A percentile compares a stretch with the other conserved stretches of the same genome.
Conservation (phyloP, 345 rosid genomes). For the Eucalyptus lansdowneana region DNA sequence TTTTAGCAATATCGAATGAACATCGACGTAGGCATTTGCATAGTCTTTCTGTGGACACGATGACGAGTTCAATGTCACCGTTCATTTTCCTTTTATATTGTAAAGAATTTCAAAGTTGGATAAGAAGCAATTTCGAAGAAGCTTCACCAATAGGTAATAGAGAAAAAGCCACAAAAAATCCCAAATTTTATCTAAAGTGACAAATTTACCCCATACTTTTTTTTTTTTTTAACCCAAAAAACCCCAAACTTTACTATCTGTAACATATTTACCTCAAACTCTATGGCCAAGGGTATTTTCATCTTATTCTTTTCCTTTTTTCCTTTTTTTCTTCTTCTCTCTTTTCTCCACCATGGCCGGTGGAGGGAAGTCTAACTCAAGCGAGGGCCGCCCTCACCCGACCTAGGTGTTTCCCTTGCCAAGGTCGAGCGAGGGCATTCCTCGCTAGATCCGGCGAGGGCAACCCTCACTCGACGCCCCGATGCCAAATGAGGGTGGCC, state of each 20-base stretch:
- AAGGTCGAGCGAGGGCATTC: rapidly evolving
- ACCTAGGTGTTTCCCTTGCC: too few species aligned
- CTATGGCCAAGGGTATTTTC: too few species aligned
- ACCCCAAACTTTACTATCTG: too few species aligned
- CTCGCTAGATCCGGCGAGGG: rapidly evolving
- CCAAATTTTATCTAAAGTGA: rapidly evolving
- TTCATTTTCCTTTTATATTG: neutral
- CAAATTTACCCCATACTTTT: too few species aligned
- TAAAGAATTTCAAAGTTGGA: neutral
- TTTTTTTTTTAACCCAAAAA: too few species aligned
- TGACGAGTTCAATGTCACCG: neutral
- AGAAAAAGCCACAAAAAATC: too few species aligned
- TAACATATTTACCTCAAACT: too few species aligned
- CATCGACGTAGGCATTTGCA: neutral
- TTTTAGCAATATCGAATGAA: neutral
- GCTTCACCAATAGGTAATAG: neutral
- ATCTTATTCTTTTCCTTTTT: too few species aligned
- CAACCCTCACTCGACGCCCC: too few species aligned
- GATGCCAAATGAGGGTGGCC: rapidly evolving
- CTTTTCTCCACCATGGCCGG: too few species aligned
- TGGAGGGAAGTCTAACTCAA: rapidly evolving
- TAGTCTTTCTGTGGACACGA: neutral
- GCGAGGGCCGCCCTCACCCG: rapidly evolving
- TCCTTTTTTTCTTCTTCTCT: neutral
- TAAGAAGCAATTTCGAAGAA: neutral